Conservation (phyloP, 805 yeast genomes). For the Clavispora carvajalis region DNA sequence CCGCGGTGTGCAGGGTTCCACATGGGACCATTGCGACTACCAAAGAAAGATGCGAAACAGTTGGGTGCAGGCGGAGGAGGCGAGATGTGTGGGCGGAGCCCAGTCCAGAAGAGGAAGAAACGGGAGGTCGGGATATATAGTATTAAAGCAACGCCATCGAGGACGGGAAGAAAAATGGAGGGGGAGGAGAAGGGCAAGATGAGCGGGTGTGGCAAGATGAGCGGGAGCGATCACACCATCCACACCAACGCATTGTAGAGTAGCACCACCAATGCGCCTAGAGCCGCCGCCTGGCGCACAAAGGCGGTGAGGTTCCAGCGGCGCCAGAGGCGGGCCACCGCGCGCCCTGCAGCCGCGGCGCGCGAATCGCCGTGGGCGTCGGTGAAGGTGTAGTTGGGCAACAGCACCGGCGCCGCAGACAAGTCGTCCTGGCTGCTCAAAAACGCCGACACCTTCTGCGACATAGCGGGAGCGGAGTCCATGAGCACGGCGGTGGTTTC, state of each 20-base stretch:
- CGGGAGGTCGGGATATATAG: too few species aligned
- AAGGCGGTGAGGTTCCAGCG: constrained; percentile 17
- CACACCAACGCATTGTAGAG: neutral
- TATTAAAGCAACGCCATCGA: too few species aligned
- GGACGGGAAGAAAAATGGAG: too few species aligned
- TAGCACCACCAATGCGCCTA: neutral
- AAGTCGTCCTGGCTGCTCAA: constrained; percentile 26
- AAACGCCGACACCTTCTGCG: constrained; percentile 26
- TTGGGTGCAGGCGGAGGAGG: neutral
- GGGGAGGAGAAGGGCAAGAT: too few species aligned
- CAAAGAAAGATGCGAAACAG: neutral
- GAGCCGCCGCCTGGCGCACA: neutral
- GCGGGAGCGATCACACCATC: neutral
- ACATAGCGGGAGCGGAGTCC: constrained; percentile 9
- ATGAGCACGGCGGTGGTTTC: constrained; percentile 10
- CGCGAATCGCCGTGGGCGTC: neutral
- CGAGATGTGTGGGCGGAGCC: too few species aligned
- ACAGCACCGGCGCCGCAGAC: constrained; percentile 6
- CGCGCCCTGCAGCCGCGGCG: constrained; percentile 5
- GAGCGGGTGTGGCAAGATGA: too few species aligned
- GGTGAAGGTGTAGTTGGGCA: constrained; percentile 25
- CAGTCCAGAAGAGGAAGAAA: too few species aligned
- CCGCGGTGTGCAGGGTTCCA: neutral
- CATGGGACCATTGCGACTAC: neutral
- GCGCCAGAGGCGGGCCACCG: constrained; percentile 7